Conservation (phyloP, 768 basidiomycete species). For the Lentinus tigrinus region DNA sequence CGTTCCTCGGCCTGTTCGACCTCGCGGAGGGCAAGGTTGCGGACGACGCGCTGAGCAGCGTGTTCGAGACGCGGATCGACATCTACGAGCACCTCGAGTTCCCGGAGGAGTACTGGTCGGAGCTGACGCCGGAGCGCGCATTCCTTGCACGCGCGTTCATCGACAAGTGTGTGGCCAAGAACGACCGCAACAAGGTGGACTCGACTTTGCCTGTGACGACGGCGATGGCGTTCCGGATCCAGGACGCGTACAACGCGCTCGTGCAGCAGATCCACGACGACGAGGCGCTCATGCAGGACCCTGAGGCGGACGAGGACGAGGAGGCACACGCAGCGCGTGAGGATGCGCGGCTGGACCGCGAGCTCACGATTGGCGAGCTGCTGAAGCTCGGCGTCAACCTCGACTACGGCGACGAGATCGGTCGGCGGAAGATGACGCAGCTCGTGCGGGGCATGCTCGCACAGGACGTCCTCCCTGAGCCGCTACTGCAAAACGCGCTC, state of each 20-base stretch:
- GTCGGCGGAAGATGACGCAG: constrained; percentile 82
- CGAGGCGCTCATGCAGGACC: not conserved
- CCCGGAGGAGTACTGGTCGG: constrained; percentile 68
- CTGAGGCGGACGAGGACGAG: constrained; percentile 27
- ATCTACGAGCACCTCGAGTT: constrained; percentile 71
- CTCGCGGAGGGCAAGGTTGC: constrained; percentile 58
- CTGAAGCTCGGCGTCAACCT: constrained; percentile 74
- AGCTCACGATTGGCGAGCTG: constrained; percentile 79
- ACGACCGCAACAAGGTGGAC: constrained; percentile 55
- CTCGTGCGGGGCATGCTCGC: constrained; percentile 89
- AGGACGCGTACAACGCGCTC: constrained; percentile 67
- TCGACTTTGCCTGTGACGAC: constrained; percentile 81
- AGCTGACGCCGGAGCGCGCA: constrained; percentile 69
- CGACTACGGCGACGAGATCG: constrained; percentile 92
- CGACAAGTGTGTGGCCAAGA: constrained; percentile 65
- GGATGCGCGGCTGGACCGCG: constrained; percentile 48
- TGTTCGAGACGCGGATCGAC: constrained; percentile 66
- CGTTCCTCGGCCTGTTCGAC: constrained; percentile 60
- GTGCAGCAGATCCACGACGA: constrained; percentile 38
- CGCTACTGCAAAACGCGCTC: constrained; percentile 69
- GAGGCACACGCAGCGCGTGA: constrained; percentile 40
- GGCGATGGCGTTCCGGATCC: constrained; percentile 71
- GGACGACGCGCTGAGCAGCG: constrained; percentile 69
- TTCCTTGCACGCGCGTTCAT: constrained; percentile 84
- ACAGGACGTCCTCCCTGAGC: constrained; percentile 65